These are phyloP conservation scores for Pseudotulostoma volvatum DNA, from an alignment of 495 filamentous ascomycete genomes.

Conservation along the genomic window DNA sequence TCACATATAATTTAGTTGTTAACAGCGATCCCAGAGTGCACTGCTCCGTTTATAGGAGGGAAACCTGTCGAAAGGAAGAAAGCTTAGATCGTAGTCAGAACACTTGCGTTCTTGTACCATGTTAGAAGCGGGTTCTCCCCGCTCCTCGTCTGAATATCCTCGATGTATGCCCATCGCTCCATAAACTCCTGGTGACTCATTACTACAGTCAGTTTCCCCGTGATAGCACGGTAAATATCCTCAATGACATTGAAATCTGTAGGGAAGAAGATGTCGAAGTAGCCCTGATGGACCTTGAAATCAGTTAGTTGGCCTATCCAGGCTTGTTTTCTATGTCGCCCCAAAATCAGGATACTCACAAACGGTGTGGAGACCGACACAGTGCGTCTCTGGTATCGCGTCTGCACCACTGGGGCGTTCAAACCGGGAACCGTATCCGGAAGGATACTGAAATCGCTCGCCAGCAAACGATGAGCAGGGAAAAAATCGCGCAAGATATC, in stretches of 20 bases:
- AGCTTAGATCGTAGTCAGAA: conserved; percentile 61
- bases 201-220: conserved; percentile 74
- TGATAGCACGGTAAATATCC: conserved; percentile 78
- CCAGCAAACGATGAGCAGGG: conserved; percentile 73
- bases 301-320: no score
- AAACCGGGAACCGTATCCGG: conserved; percentile 67
- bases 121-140: conserved; percentile 85
- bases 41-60: background rate
- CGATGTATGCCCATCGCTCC: conserved; percentile 69
- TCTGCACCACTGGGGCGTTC: conserved; percentile 92
- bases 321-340: no score
- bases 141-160: conserved; percentile 72
- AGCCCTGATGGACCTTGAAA: conserved; percentile 86
- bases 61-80: background rate
- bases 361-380: conserved; percentile 83
- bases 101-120: conserved; percentile 90
- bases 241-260: conserved; percentile 84
- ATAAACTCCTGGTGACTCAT: conserved; percentile 83
- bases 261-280: conserved; percentile 97
- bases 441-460: conserved; percentile 75
- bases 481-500: conserved; percentile 74
- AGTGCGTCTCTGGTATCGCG: conserved; percentile 65
- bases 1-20: background rate
- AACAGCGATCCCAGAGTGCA: background rate
- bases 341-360: no score